Conservation (phyloP, 148 eudicot genomes). For the Camellia japonica region DNA sequence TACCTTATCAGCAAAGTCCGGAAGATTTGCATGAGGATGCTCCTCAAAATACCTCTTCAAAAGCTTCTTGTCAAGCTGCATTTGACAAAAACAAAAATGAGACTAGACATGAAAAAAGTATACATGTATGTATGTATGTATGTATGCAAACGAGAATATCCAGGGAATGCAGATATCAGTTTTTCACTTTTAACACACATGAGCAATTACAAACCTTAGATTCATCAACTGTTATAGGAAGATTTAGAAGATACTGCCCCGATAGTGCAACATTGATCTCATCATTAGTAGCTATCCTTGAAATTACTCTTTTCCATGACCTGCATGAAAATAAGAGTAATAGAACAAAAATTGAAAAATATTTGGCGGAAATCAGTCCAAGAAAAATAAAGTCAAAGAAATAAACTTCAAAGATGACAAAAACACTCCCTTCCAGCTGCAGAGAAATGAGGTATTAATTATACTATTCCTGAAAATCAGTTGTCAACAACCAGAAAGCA, state of each 20-base stretch:
- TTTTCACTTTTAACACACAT: not conserved
- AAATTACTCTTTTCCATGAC: constrained; percentile 94
- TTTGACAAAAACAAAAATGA: constrained; percentile 15
- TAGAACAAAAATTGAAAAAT: not conserved
- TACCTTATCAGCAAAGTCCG: constrained; percentile 93
- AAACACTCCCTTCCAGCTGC: not conserved
- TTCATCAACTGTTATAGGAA: constrained; percentile 91
- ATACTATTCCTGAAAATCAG: constrained; percentile 1
- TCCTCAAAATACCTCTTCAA: constrained; percentile 64
- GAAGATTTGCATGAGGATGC: constrained; percentile 73
- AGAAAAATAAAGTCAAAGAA: not conserved
- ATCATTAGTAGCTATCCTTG: constrained; percentile 74
- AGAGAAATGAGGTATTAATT: not conserved
- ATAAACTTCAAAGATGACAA: not conserved
- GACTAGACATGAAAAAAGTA: not conserved
- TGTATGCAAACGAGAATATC: not conserved
- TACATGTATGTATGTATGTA: not conserved
- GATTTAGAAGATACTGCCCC: constrained; percentile 90
- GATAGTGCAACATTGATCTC: constrained; percentile 90
- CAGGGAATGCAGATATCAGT: not conserved
- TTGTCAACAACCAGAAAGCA: constrained; percentile 5
- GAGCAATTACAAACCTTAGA: constrained; percentile 51
- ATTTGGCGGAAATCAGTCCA: not conserved
- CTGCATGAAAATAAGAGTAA: constrained; percentile 31
- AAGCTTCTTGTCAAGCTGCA: constrained; percentile 81